phyloP scores from a whole-genome alignment of 441 rosid species.

The Sinapis alba region DNA sequence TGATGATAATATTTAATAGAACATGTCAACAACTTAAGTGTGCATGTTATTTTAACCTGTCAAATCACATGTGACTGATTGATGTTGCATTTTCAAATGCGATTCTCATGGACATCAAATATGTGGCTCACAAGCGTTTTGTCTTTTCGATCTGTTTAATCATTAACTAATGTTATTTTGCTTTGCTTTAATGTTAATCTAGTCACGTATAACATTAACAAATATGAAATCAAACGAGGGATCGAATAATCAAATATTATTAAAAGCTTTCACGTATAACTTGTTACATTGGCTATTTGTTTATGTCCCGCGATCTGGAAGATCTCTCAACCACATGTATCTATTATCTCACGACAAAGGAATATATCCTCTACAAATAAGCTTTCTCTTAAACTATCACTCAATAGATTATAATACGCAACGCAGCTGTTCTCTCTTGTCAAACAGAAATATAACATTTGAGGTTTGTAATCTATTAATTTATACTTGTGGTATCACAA shows the following conservation, averaged over 20 bases:
- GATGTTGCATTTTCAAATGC: constrained; percentile 26
- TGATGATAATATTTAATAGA: background rate
- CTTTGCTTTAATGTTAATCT: background rate
- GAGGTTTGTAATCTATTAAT: background rate
- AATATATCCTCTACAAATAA: background rate
- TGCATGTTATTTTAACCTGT: constrained; percentile 13
- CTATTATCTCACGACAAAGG: background rate
- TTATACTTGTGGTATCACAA: background rate
- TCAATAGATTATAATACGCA: background rate
- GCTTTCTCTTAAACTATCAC: constrained; percentile 10
- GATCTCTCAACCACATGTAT: constrained; percentile 12
- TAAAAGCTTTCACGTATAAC: background rate
- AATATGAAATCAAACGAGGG: background rate
- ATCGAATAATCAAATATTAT: background rate
- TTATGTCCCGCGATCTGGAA: constrained; percentile 13
- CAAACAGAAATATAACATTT: background rate
- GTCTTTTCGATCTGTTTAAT: background rate
- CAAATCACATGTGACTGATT: constrained; percentile 24
- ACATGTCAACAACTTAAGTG: constrained; percentile 31
- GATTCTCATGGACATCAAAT: constrained; percentile 30
- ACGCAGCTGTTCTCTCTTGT: background rate
- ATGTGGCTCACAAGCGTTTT: constrained; percentile 14
- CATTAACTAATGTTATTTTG: background rate
- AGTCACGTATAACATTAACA: constrained; percentile 1
- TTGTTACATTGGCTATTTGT: background rate